Conservation (phyloP, 352 stramenopile genomes). For the Thraustotheca clavata region DNA sequence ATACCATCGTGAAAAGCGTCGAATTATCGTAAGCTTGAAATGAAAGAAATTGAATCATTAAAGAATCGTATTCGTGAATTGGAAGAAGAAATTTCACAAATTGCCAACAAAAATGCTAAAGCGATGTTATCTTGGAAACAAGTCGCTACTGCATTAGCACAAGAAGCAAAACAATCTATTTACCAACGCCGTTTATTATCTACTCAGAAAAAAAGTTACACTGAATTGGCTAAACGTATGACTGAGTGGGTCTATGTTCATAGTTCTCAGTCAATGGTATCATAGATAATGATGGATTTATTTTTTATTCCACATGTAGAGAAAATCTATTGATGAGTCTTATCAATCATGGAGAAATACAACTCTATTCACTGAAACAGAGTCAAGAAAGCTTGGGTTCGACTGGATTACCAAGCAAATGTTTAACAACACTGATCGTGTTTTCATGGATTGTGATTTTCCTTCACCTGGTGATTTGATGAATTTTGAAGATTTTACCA, state of each 20-base stretch:
- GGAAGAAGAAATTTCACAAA: background rate
- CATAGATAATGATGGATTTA: no score
- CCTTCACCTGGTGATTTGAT: background rate
- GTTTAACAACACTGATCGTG: constrained; percentile 4
- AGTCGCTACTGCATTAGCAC: background rate
- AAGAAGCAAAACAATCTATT: background rate
- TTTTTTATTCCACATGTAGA: background rate
- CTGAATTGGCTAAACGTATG: background rate
- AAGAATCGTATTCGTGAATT: background rate
- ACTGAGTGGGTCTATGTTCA: background rate
- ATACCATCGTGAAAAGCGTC: constrained; percentile 20
- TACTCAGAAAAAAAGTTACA: background rate
- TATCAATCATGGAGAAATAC: background rate
- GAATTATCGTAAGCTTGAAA: constrained; percentile 17
- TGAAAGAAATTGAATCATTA: background rate
- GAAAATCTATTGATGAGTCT: background rate
- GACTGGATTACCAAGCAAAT: constrained; percentile 12
- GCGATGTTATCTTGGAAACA: background rate
- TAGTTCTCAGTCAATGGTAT: no score
- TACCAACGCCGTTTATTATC: background rate
- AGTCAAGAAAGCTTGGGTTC: constrained; percentile 4
- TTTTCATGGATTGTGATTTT: constrained; percentile 6
- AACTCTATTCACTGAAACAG: background rate
- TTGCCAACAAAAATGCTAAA: background rate
- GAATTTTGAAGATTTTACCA: background rate